Evolutionary conservation across 2,329 filamentous ascomycete species (phyloP), one percentile per base, ranked within the genome.

Genomic region (Colletotrichum graminicola): DNA sequence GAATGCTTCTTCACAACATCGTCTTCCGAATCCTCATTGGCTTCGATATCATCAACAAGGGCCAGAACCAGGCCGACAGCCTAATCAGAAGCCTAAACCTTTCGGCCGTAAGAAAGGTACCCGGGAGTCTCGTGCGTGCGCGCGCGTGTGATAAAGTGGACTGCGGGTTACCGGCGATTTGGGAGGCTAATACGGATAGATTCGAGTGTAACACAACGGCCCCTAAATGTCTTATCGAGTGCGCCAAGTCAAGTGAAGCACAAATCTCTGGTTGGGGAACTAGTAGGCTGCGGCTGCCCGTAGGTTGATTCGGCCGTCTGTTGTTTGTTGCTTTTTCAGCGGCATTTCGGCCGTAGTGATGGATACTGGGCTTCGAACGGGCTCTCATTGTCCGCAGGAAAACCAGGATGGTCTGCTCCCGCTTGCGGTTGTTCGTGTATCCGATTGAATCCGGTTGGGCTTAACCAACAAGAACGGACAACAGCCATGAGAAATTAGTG

Each of bases 51-150:
- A 14, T 29, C 4, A 2, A n/a, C 45, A 62, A 41, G 47, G n/a
- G 47, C 21, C 16, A 51, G 60, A 41, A 29, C 16, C 26, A 16
- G 8, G 8, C 36, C 36, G 21, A 23, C 32, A 29, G 47, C 23
- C 60, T 62, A 23, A 3, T 39, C 36, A 21, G 5, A 52, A 51
- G 5, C 21, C n/a, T n/a, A 18, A 34, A 26, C 5, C 34, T 29
- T 18, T 62, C 47, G 60, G 47, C 60, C 60, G 60, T 62, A 62
- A 14, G 36, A 26, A 57, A 41, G 55, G 7, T 52, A n/a, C 32
- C 16, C 59, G 3, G 16, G 7, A n/a, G 43, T 7, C 43, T 62
- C 41, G 45, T 23, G 45, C 21, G 45, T 21, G 8, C 45, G 7
- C 14, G 57, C 41, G 43, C 43, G 43, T n/a, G n/a, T 39, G 23